Base-by-base conservation (phyloP, 805 yeast species). In the Saccharomycopsis schoenii region DNA sequence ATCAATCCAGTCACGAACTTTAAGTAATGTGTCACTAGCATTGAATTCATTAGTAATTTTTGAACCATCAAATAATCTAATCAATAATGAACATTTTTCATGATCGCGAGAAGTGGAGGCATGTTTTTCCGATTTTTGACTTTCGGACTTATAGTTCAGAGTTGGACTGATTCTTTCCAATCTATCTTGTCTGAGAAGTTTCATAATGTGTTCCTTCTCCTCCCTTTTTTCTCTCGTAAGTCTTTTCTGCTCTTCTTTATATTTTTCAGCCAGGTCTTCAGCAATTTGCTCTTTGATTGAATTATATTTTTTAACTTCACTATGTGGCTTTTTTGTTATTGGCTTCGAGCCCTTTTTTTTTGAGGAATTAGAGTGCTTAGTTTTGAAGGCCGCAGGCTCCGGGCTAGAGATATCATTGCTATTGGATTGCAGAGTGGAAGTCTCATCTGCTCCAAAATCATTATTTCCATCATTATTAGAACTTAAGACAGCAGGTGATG, bases 31-130 rank as follows among this genome's bases (percentile, higher is more conserved):
- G 11, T 78, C 75, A 1, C 66, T 61, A 0, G 79, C 70, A 0
- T 68, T 62, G 66, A 89, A 88, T 24, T 75, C 75, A 56, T 81
- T 77, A 60, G 77, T 79, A 2, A 86, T 61, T 1, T 86, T 74
- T 12, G 76, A 73, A 0, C 96, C 93, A 71, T 89, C 87, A 56
- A 89, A 77, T 43, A 87, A 73, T 66, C 88, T 81, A 12, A 89
- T 75, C n/a, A 82, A 79, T 12, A 86, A 71, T 0, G 76, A 70
- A 64, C 63, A 61, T 19, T 17, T 47, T 10, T 52, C 40, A 39
- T 42, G 51, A 24, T 57, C 25, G 29, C 52, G 60, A 17, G 37
- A n/a, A 54, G 29, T 34, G 14, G 19, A 24, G 4, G 11, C 24
- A 47, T 15, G 15, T 21, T 10, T 39, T 41, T 56, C 11, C 9